A percentile compares a stretch with the other conserved stretches of the same genome.
Conservation (phyloP, 345 rosid genomes). For the Euphorbia tirucalli region DNA sequence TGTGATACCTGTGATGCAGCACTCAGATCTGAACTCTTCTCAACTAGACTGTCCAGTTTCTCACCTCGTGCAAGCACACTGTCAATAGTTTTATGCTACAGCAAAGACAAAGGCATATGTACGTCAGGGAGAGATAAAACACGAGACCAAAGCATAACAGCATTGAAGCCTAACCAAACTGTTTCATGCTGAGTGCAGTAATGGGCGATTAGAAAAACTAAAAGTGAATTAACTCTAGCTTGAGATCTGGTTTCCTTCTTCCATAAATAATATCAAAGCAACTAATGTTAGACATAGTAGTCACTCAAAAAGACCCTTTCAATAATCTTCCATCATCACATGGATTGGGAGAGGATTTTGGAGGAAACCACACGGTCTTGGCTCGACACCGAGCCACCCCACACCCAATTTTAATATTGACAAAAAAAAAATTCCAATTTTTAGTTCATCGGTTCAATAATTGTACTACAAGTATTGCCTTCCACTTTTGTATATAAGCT, state of each 20-base stretch:
- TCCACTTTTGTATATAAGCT: not conserved
- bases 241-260: not conserved
- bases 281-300: not conserved
- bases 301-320: not conserved
- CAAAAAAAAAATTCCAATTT: not conserved
- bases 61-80: constrained; percentile 97
- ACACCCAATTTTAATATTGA: too few species aligned
- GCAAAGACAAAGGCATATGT: not conserved
- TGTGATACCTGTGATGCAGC: constrained; percentile 83
- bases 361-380: too few species aligned
- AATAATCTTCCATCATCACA: too few species aligned
- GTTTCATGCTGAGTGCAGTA: not conserved
- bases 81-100: constrained; percentile 96
- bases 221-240: constrained; percentile 1
- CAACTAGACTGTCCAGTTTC: constrained; percentile 93
- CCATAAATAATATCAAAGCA: not conserved
- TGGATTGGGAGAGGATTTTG: too few species aligned
- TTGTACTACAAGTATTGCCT: not conserved
- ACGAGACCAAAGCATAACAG: not conserved
- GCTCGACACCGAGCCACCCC: too few species aligned
- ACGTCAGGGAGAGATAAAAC: not conserved
- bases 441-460: not conserved
- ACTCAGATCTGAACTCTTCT: constrained; percentile 97
- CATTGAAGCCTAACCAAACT: not conserved
- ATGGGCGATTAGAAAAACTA: not conserved